These are phyloP conservation scores for Pyrenophora teres DNA, from an alignment of 2,329 filamentous ascomycete genomes.

Conservation along the genomic window DNA sequence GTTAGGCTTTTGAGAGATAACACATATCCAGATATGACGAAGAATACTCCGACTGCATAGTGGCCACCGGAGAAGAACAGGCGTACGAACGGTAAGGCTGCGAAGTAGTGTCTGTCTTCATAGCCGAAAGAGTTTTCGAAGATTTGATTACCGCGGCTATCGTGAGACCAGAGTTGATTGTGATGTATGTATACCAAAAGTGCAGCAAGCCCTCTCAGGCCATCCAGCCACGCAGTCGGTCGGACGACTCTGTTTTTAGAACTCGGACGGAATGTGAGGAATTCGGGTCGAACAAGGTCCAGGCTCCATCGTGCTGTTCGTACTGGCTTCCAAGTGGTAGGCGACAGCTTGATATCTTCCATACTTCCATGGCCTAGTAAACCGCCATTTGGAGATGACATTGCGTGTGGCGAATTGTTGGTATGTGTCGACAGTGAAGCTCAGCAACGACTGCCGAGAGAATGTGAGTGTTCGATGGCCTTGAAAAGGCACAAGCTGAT, in stretches of 20 bases:
- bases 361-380: slow-evolving; percentile 31
- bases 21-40: slow-evolving; percentile 59
- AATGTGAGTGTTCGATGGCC: not conserved
- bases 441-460: not conserved
- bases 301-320: slow-evolving; percentile 37
- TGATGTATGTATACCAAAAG: slow-evolving; percentile 67
- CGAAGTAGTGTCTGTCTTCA: slow-evolving; percentile 37
- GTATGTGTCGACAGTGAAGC: not conserved
- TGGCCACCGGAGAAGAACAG: slow-evolving; percentile 56
- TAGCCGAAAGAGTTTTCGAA: slow-evolving; percentile 45
- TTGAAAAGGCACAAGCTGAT: not conserved
- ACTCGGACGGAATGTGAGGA: slow-evolving; percentile 26
- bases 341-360: slow-evolving; percentile 33
- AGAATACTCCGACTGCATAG: slow-evolving; percentile 61
- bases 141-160: slow-evolving; percentile 54
- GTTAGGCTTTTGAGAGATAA: slow-evolving; percentile 55
- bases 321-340: slow-evolving; percentile 34
- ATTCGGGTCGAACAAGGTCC: slow-evolving; percentile 39
- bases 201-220: slow-evolving; percentile 69
- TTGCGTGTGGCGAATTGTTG: slow-evolving; percentile 11
- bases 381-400: slow-evolving; percentile 38
- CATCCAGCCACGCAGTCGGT: slow-evolving; percentile 58
- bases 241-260: slow-evolving; percentile 28
- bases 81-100: slow-evolving; percentile 49
- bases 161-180: slow-evolving; percentile 53